A percentile compares a stretch with the other conserved stretches of the same genome.
Conservation (phyloP, 345 rosid species). For the thale cress (Arabidopsis thaliana) region TAIR10.1 NC_003070.9:4502001-4502500, state of each 20-base stretch:
- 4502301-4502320: constrained; percentile 93
- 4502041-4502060: not conserved
- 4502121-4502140: constrained; percentile 96
- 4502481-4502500: not conserved
- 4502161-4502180: constrained; percentile 89
- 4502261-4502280: constrained; percentile 59
- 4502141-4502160: constrained; percentile 97
- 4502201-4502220: constrained; percentile 50
- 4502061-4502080: constrained; percentile 58
- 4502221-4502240: constrained; percentile 54
- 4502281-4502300: constrained; percentile 71
- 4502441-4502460: constrained; percentile 2
- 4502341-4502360: not conserved
- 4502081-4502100: constrained; percentile 97
- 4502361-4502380: constrained; percentile 6
- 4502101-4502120: constrained; percentile 96
- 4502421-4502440: not conserved
- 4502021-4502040: not conserved
- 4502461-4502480: not conserved
- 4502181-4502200: constrained; percentile 53
- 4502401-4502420: not conserved
- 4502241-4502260: constrained; percentile 41
- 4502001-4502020: constrained; percentile 17
- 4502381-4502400: not conserved
- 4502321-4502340: constrained; percentile 18